Percentiles rank a stretch among this genome's conserved stretches.
Conservation (phyloP, 1,284 basidiomycete species). For the Heliocybe sulcata region DNA sequence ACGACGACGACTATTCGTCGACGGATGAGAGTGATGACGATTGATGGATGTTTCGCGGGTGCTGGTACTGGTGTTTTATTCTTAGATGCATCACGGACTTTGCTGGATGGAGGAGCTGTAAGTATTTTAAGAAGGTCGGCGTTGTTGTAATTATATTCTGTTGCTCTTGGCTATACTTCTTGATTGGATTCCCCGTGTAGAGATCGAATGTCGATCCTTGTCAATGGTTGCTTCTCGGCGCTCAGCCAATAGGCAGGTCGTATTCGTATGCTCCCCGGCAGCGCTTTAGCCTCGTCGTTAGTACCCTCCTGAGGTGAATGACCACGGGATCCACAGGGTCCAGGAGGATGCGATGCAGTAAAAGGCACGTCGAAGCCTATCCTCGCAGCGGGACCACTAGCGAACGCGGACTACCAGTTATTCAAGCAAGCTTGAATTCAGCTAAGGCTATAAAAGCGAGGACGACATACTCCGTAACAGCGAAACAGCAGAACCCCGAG, state of each 20-base stretch:
- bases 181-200: not conserved
- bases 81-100: not conserved
- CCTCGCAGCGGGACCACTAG: too few relatives aligned
- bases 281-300: too few relatives aligned
- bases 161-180: not conserved
- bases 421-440: not conserved
- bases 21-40: constrained; percentile 70
- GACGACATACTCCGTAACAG: not conserved
- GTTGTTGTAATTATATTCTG: not conserved
- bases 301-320: too few relatives aligned
- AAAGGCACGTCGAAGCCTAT: too few relatives aligned
- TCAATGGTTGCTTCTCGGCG: too few relatives aligned
- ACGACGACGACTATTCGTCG: constrained; percentile 54
- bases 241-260: too few relatives aligned
- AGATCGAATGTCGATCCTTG: not conserved
- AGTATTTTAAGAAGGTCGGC: not conserved
- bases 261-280: too few relatives aligned
- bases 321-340: too few relatives aligned
- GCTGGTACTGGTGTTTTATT: not conserved
- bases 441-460: not conserved
- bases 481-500: not conserved
- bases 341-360: too few relatives aligned
- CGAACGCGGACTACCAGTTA: not conserved
- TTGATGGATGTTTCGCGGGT: constrained; percentile 13
- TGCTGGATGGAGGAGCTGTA: not conserved